These are phyloP conservation scores for Plicaturopsis crispa DNA, from an alignment of 768 basidiomycete species.

Conservation along the genomic window DNA sequence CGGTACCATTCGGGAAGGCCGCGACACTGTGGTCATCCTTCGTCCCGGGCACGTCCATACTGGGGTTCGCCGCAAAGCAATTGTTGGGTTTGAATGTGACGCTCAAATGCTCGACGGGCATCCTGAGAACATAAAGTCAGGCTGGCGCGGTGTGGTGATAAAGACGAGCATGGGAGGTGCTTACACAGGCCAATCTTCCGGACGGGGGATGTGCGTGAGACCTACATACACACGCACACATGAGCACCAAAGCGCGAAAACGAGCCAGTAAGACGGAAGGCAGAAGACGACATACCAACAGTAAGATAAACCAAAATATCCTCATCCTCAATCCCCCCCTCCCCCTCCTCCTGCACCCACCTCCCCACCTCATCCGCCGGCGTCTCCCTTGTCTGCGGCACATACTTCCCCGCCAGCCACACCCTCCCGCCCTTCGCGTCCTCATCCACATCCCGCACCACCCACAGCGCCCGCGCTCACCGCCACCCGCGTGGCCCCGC, in stretches of 20 bases:
- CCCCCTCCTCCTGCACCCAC: constrained; percentile 70
- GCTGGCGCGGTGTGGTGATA: constrained; percentile 2
- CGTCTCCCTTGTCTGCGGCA: constrained; percentile 68
- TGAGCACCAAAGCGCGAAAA: too few species aligned
- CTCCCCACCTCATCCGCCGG: constrained; percentile 65
- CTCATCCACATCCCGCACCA: constrained; percentile 76
- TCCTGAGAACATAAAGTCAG: constrained; percentile 35
- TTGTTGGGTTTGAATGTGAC: constrained; percentile 72
- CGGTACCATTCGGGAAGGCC: constrained; percentile 44
- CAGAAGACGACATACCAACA: constrained; percentile 36
- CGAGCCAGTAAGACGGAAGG: not conserved
- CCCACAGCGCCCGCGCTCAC: constrained; percentile 61
- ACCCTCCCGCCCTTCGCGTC: constrained; percentile 49
- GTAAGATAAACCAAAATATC: constrained; percentile 77
- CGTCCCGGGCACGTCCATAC: constrained; percentile 79
- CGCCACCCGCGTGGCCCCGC: constrained; percentile 61
- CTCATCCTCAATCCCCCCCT: constrained; percentile 58
- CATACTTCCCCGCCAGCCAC: constrained; percentile 83
- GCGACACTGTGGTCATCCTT: constrained; percentile 54
- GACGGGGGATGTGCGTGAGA: constrained; percentile 75
- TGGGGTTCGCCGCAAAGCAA: constrained; percentile 84
- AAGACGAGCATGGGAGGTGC: constrained; percentile 25
- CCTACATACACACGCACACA: too few species aligned
- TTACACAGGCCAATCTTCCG: constrained; percentile 86
- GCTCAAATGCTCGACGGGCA: constrained; percentile 73